phyloP scores from a whole-genome alignment of 1,284 basidiomycete genomes.

The Ganoderma meredithae region DNA sequence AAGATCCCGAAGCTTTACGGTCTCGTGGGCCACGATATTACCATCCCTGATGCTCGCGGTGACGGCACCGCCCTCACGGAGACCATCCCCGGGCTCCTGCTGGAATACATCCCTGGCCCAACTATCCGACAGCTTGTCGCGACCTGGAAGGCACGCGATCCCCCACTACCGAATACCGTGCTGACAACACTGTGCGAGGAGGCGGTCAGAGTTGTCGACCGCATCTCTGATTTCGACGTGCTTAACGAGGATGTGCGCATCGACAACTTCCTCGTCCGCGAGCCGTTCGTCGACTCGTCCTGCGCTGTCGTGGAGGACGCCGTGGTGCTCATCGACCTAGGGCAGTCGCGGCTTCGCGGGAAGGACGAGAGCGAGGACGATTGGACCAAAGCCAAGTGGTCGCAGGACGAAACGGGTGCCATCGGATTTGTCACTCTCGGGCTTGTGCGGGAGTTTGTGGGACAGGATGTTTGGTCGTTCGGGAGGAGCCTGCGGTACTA shows the following conservation, averaged over 20 bases:
- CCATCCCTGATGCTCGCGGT: constrained; percentile 8
- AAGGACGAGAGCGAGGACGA: constrained; percentile 15
- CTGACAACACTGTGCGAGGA: constrained; percentile 16
- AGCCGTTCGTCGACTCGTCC: constrained; percentile 8
- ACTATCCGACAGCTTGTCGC: constrained; percentile 15
- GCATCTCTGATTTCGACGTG: constrained; percentile 20
- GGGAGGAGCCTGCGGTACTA: constrained; percentile 10
- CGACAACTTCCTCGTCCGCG: constrained; percentile 22
- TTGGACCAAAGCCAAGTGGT: constrained; percentile 12
- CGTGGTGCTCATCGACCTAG: constrained; percentile 18
- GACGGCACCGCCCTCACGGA: constrained; percentile 7
- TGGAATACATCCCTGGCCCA: constrained; percentile 18
- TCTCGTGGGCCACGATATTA: constrained; percentile 11
- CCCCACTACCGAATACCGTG: constrained; percentile 9
- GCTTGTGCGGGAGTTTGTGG: constrained; percentile 9
- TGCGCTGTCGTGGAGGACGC: background rate
- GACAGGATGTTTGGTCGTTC: constrained; percentile 12
- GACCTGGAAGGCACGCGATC: constrained; percentile 17
- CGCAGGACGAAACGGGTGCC: constrained; percentile 17
- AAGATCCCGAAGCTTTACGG: constrained; percentile 19
- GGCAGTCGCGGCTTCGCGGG: constrained; percentile 15
- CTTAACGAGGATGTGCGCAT: constrained; percentile 22
- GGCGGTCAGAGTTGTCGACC: constrained; percentile 17
- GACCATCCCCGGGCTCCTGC: constrained; percentile 12
- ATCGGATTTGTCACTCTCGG: constrained; percentile 7